phyloP scores from a whole-genome alignment of 1,284 basidiomycete species.

The Caloboletus inedulis region DNA sequence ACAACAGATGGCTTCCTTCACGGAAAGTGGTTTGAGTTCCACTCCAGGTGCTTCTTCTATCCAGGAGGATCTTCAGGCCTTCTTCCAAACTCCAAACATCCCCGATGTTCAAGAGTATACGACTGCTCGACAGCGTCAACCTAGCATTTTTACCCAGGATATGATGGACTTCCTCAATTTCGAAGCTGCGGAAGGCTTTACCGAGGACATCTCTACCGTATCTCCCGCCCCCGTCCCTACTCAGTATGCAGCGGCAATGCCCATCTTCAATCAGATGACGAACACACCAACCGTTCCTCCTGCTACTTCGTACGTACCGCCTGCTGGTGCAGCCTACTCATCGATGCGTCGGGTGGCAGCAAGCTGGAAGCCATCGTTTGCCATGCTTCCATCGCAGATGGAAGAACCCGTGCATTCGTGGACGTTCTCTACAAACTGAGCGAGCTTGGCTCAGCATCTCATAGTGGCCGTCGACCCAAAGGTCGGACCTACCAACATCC shows the following conservation, averaged over 20 bases:
- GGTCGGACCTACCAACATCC: background rate
- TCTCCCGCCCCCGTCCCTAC: background rate
- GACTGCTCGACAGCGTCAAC: constrained; percentile 18
- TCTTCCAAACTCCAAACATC: constrained; percentile 19
- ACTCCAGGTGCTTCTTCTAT: background rate
- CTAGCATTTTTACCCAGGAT: constrained; percentile 26
- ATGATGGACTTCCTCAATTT: constrained; percentile 31
- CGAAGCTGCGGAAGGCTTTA: constrained; percentile 18
- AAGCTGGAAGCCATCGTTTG: constrained; percentile 44
- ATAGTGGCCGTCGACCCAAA: background rate
- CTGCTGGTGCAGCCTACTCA: constrained; percentile 48
- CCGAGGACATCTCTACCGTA: background rate
- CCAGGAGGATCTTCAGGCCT: constrained; percentile 14
- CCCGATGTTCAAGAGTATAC: constrained; percentile 12
- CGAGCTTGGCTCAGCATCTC: background rate
- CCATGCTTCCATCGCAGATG: constrained; percentile 14
- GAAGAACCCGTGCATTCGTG: constrained; percentile 26
- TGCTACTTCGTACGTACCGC: constrained; percentile 44
- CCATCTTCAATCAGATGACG: constrained; percentile 32
- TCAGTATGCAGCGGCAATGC: constrained; percentile 11
- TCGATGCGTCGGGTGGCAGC: constrained; percentile 51
- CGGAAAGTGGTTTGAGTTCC: background rate
- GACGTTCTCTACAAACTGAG: constrained; percentile 7
- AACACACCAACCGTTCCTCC: constrained; percentile 15
- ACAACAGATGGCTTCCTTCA: background rate